A percentile compares a stretch with the other conserved stretches of the same genome.
Conservation (phyloP, 257 asterid genomes). For the Avicennia marina region DNA sequence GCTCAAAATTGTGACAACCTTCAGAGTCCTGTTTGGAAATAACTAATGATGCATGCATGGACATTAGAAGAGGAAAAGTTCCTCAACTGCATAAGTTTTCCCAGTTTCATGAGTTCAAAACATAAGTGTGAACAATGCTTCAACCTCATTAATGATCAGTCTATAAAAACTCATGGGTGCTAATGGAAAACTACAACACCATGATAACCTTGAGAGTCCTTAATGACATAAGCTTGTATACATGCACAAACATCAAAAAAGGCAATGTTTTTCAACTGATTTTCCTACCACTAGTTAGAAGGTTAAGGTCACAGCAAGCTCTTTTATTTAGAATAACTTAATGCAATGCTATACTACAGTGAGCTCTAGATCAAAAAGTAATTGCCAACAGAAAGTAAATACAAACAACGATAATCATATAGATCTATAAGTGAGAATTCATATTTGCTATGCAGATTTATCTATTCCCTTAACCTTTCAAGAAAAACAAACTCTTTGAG, state of each 20-base stretch:
- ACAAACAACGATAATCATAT: background rate
- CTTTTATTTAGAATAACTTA: too few species aligned
- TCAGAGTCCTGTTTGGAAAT: background rate
- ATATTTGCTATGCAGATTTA: too few species aligned
- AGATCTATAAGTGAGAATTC: background rate
- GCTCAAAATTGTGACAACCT: conserved; percentile 1
- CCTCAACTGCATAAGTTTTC: background rate
- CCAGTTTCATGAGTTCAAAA: too few species aligned
- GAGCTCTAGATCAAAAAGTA: too few species aligned
- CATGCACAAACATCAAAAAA: conserved; percentile 3
- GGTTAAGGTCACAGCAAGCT: too few species aligned
- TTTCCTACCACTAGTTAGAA: too few species aligned
- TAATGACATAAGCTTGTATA: background rate
- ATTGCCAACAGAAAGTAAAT: too few species aligned
- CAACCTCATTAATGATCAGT: too few species aligned
- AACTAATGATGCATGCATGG: conserved; percentile 5
- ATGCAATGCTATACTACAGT: too few species aligned
- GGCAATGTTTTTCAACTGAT: background rate
- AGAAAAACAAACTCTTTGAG: too few species aligned
- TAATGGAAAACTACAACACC: conserved; percentile 3
- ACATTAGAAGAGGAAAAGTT: background rate
- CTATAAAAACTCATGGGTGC: background rate
- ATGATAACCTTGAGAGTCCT: background rate
- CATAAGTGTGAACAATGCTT: too few species aligned
- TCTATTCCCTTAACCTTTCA: background rate